These are phyloP conservation scores for Colletotrichum brevisporum DNA, from an alignment of 2,329 filamentous ascomycete species.

Conservation along the genomic window DNA sequence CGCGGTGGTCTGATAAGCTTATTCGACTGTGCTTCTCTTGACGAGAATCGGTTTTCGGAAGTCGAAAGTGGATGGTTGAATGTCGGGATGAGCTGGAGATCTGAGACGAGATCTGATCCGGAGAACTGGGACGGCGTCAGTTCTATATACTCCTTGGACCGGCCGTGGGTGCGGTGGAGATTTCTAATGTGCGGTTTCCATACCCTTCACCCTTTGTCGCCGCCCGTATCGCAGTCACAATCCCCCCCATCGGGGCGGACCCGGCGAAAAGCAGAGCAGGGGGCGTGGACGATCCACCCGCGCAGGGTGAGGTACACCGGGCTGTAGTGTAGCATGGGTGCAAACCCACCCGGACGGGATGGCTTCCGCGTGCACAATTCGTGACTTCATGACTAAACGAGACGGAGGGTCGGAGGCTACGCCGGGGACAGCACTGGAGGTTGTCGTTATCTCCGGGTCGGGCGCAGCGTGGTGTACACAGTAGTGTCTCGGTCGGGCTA, in stretches of 20 bases:
- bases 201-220: constrained; percentile 35
- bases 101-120: constrained; percentile 30
- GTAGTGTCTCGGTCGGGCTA: background rate
- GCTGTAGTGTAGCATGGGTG: background rate
- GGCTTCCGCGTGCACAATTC: constrained; percentile 32
- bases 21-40: constrained; percentile 12
- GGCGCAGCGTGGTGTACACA: constrained; percentile 3
- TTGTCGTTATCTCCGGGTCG: constrained; percentile 35
- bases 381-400: constrained; percentile 21
- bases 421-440: constrained; percentile 16
- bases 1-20: constrained; percentile 25
- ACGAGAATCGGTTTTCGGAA: constrained; percentile 2
- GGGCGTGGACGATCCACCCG: constrained; percentile 25
- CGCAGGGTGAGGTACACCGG: no score
- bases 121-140: constrained; percentile 21
- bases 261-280: constrained; percentile 14
- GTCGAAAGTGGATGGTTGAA: constrained; percentile 3
- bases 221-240: constrained; percentile 25
- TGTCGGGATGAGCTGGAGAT: constrained; percentile 26
- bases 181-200: constrained; percentile 35
- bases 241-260: constrained; percentile 17
- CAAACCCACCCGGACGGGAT: constrained; percentile 26
- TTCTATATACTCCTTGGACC: constrained; percentile 30
- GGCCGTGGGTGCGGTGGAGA: constrained; percentile 21
- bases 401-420: constrained; percentile 17